Percentiles rank a stretch among this genome's conserved stretches.
These are phyloP conservation scores for Epichloe glyceriae DNA, from an alignment of 2,329 filamentous ascomycete species.

Conservation along the genomic window DNA sequence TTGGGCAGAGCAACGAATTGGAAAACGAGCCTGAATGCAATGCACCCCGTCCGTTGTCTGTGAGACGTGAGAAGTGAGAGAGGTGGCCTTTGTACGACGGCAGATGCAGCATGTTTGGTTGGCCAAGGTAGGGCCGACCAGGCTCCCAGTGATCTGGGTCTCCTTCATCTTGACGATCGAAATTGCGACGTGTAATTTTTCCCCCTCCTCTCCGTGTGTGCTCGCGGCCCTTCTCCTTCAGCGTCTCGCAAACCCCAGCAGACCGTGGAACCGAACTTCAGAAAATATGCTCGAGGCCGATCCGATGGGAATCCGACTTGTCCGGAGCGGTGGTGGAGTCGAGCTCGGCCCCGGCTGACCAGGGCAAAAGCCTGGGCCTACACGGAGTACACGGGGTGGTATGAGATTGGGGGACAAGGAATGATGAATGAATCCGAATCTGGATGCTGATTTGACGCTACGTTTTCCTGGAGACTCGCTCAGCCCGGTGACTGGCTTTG, in stretches of 20 bases:
- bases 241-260: background rate
- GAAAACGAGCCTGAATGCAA: background rate
- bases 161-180: constrained; percentile 3
- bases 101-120: background rate
- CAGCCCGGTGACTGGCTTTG: background rate
- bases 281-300: background rate
- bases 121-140: constrained; percentile 1
- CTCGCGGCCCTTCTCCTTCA: background rate
- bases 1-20: background rate
- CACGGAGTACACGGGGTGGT: background rate
- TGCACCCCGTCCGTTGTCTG: background rate
- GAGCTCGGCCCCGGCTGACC: background rate
- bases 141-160: constrained; percentile 4
- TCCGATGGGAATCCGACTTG: background rate
- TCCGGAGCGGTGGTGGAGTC: background rate
- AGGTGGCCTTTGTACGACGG: background rate
- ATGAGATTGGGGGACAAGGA: background rate
- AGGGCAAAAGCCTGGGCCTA: too few species aligned
- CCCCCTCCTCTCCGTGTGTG: background rate
- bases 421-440: background rate
- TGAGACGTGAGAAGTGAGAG: background rate
- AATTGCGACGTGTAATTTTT: constrained; percentile 1
- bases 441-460: background rate
- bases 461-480: background rate
- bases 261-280: background rate